phyloP scores from a whole-genome alignment of 208 protist genomes.

The Trypanosomatidae sp. region DNA sequence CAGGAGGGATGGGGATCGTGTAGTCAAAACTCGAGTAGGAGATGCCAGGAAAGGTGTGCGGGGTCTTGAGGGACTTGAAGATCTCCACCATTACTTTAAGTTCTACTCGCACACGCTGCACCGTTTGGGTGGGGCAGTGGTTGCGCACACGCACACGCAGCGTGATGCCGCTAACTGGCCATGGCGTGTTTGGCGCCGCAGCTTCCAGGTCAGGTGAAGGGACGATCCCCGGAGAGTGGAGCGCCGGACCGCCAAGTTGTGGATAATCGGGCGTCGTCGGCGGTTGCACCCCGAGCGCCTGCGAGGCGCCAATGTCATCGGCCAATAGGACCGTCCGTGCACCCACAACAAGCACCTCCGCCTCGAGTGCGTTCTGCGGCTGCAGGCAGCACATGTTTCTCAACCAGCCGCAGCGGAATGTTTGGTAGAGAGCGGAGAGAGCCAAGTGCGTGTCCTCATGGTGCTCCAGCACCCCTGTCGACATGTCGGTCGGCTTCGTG shows the following conservation, averaged over 20 bases:
- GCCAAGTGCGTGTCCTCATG: constrained; percentile 25
- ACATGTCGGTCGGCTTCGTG: constrained; percentile 7
- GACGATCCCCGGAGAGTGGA: not conserved
- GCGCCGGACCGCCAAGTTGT: constrained; percentile 8
- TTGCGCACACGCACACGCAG: constrained; percentile 55
- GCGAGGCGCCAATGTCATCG: constrained; percentile 28
- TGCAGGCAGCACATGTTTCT: constrained; percentile 59
- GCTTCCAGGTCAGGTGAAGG: constrained; percentile 6
- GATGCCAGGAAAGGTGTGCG: constrained; percentile 34
- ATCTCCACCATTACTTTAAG: constrained; percentile 49
- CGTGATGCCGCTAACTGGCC: constrained; percentile 42
- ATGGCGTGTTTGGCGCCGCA: constrained; percentile 31
- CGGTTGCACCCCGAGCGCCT: constrained; percentile 24
- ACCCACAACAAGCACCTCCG: constrained; percentile 53
- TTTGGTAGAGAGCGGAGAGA: constrained; percentile 52
- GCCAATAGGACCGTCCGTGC: constrained; percentile 40
- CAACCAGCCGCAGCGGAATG: constrained; percentile 41
- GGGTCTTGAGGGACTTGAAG: constrained; percentile 61
- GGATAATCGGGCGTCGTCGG: constrained; percentile 1
- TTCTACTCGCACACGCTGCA: constrained; percentile 47
- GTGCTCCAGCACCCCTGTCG: constrained; percentile 6
- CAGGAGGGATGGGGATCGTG: constrained; percentile 40
- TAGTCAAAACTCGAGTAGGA: constrained; percentile 57
- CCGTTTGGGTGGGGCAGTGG: constrained; percentile 26
- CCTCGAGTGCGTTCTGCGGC: constrained; percentile 39